Evolutionary conservation across 805 yeast genomes (phyloP).

Genomic region (Cyberlindnera amylophila): DNA sequence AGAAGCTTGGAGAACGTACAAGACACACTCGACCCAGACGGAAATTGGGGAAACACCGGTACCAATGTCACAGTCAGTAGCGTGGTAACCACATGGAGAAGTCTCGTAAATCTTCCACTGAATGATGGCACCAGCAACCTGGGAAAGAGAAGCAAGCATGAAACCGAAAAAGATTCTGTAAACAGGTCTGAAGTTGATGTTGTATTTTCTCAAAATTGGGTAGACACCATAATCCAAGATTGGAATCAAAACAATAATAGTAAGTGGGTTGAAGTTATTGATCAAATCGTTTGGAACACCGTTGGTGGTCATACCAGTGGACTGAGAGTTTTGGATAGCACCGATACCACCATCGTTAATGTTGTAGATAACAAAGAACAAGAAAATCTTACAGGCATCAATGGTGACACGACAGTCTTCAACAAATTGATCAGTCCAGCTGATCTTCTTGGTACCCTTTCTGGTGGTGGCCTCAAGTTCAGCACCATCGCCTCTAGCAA

Average conservation of each 20-base stretch:
- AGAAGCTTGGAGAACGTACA: constrained; percentile 67
- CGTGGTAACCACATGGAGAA: constrained; percentile 71
- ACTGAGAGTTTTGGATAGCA: constrained; percentile 40
- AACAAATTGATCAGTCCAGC: constrained; percentile 69
- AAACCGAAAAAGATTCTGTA: constrained; percentile 71
- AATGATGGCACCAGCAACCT: constrained; percentile 42
- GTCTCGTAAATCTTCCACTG: constrained; percentile 65
- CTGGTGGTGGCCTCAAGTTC: constrained; percentile 14
- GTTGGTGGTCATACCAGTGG: constrained; percentile 69
- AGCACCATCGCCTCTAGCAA: constrained; percentile 35
- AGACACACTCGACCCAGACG: constrained; percentile 62
- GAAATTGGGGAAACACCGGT: constrained; percentile 40
- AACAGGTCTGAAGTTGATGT: constrained; percentile 61
- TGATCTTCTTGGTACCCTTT: constrained; percentile 26
- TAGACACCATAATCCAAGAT: constrained; percentile 58
- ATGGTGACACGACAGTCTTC: constrained; percentile 67
- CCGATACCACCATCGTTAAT: constrained; percentile 70
- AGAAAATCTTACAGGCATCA: constrained; percentile 69
- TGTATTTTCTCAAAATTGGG: constrained; percentile 45
- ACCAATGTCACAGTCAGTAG: constrained; percentile 45
- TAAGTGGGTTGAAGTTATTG: constrained; percentile 71
- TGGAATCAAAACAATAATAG: constrained; percentile 75
- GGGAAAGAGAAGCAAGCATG: constrained; percentile 48
- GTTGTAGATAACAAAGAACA: constrained; percentile 69
- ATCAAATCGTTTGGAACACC: constrained; percentile 79